Evolutionary conservation across 345 rosid genomes (phyloP), one percentile per base, ranked within the genome.

Genomic region (Anacardium occidentale): DNA sequence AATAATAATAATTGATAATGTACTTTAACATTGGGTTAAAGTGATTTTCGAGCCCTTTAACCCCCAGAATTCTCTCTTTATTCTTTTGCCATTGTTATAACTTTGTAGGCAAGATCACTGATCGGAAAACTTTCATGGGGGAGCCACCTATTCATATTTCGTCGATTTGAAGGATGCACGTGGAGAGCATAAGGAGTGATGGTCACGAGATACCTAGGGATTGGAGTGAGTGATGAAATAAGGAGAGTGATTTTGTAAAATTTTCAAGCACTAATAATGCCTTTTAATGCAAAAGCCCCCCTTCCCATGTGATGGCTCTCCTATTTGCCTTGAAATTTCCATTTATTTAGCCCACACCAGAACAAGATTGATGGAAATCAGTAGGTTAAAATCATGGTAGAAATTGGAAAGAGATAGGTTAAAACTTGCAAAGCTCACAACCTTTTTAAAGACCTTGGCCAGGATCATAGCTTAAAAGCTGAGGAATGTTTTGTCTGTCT

Each of bases 171-270:
- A 70, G 56, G 71, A 29, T 68, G 70, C 83, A 77, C 75, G 66
- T 75, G 79, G 70, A 64, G 29, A 55, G 73, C 79, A 76, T 53
- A 26, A 50, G 56, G 29, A 42, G 61, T 74, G 76, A 51, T 58
- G 64, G 52, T 69, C 77, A 71, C 79, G 56, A 64, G 48, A 68
- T 29, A 59, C 52, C 50, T 55, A 44, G 82, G 72, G 85, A 74
- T 78, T 70, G 68, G 62, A 44, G 75, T 45, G 64, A 48, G 54
- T 24, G 37, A 64, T 47, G 50, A 47, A 54, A 10, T 14, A 45
- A 5, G 44, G 24, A 22, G 69, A 40, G 44, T 29, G 18, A 21
- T 24, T 37, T 8, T 42, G 29, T 64, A 64, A 71, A 47, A 40
- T 61, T 72, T 72, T 68, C 76, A 13, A 52, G 37, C 21, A 20